Evolutionary conservation across 169 alveolate genomes (phyloP), one percentile per base, ranked within the genome.

Genomic region (Plasmodium falciparum): DNA sequence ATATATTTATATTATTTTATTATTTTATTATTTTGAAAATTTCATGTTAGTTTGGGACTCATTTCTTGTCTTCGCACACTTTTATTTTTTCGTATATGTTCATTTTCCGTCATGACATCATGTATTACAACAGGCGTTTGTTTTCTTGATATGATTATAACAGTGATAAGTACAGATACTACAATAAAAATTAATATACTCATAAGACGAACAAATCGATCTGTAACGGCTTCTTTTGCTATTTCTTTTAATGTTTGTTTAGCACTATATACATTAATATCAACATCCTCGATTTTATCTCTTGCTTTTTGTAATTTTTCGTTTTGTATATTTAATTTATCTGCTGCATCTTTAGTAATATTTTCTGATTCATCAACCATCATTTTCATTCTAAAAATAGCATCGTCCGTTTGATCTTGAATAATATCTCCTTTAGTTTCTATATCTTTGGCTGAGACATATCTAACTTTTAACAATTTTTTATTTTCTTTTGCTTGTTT

Each of bases 281-380:
- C 90, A 17, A 80, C 90, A 59, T 80, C 90, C n/a, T 80, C 90
- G 13, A 80, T 73, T 52, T 80, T 80, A 24, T 80, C 90, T 43
- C 39, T 80, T 29, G 70, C 90, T 59, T 69, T 58, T 70, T 33
- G 52, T 59, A 80, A 47, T 80, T 80, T 80, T 54, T 69, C 83
- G 24, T 67, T 80, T 47, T 80, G 90, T 52, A 39, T 61, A 67
- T n/a, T 58, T 56, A 80, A 80, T 80, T 69, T 66, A 15, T 47
- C 47, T 39, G 66, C 83, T 49, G 90, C 90, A 9, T 56, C 73
- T 80, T n/a, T 80, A 3, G 90, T 80, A 29, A 80, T 80, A 59
- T 80, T 72, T 22, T 80, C 90, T 26, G 90, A 80, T 58, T 80
- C 90, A 33, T 80, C 72, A 17, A 80, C 85, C 83, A 80, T 29